A percentile compares a stretch with the other conserved stretches of the same genome.
Evolutionary conservation across 306 rosid genomes (phyloP).

Genomic region (Rosa persica): DNA sequence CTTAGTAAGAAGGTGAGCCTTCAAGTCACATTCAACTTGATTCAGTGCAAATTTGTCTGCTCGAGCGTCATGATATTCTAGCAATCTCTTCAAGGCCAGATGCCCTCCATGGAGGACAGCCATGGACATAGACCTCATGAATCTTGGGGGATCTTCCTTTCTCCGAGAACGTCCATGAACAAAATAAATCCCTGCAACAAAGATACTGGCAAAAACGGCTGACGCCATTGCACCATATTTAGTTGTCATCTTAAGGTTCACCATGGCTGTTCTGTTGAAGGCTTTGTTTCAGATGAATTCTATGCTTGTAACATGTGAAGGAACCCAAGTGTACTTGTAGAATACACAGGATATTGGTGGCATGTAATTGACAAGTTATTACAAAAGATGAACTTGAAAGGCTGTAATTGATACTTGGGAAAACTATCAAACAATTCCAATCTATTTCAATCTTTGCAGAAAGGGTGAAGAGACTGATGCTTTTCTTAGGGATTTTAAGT

Average conservation of each 20-base stretch:
- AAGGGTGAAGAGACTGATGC: constrained; percentile 22
- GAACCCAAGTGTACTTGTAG: not conserved
- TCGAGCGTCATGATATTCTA: constrained; percentile 35
- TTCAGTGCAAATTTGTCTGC: constrained; percentile 14
- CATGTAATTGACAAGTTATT: constrained; percentile 4
- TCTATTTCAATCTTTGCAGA: constrained; percentile 27
- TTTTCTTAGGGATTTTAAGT: not conserved
- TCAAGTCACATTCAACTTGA: constrained; percentile 1
- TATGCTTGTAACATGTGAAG: not conserved
- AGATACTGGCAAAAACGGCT: constrained; percentile 22
- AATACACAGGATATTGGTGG: not conserved
- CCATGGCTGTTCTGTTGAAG: not conserved
- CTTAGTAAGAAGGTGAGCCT: not conserved
- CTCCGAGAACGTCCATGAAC: not conserved
- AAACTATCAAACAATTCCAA: constrained; percentile 25
- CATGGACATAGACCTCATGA: constrained; percentile 41
- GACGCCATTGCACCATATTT: constrained; percentile 32
- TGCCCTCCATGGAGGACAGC: constrained; percentile 51
- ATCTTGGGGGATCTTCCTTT: not conserved
- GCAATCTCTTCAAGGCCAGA: constrained; percentile 42
- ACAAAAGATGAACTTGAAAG: not conserved
- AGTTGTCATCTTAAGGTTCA: constrained; percentile 9
- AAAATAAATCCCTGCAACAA: constrained; percentile 18
- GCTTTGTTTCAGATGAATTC: not conserved
- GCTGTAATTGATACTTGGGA: constrained; percentile 16